These are phyloP conservation scores for Chlorella sp. DNA, from an alignment of 139 green algal genomes.

Conservation along the genomic window DNA sequence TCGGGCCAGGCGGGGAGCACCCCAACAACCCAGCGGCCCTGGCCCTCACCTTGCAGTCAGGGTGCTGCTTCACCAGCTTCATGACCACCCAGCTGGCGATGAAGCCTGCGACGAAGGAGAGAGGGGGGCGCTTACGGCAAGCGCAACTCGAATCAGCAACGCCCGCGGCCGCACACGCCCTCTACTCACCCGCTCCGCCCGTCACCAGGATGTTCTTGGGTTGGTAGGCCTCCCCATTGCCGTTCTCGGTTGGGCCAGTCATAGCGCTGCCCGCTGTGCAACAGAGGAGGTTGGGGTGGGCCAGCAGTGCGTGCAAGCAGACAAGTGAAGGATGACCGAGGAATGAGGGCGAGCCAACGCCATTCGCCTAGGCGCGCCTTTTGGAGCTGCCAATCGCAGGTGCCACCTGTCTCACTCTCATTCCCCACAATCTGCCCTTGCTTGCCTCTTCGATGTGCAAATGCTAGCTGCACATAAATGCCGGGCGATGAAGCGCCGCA, in stretches of 20 bases:
- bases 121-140: background rate
- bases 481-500: too few species aligned
- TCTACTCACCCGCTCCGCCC: slow-evolving; percentile 66
- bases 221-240: slow-evolving; percentile 56
- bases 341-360: too few species aligned
- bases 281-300: too few species aligned
- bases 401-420: too few species aligned
- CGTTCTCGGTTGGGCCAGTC: slow-evolving; percentile 17
- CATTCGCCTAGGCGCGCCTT: too few species aligned
- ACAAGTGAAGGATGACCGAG: too few species aligned
- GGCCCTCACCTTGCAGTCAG: slow-evolving; percentile 83
- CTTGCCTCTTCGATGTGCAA: too few species aligned
- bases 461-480: too few species aligned
- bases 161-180: background rate
- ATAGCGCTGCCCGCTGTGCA: background rate
- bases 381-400: too few species aligned
- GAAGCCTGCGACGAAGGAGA: slow-evolving; percentile 67
- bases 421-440: too few species aligned
- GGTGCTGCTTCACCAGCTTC: slow-evolving; percentile 76
- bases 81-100: slow-evolving; percentile 91
- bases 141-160: too few species aligned
- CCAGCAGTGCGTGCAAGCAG: too few species aligned
- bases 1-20: background rate
- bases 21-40: slow-evolving; percentile 3
- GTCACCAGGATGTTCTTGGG: slow-evolving; percentile 87